These are phyloP conservation scores for Yarrowia deformans DNA, from an alignment of 805 yeast species.

Conservation along the genomic window DNA sequence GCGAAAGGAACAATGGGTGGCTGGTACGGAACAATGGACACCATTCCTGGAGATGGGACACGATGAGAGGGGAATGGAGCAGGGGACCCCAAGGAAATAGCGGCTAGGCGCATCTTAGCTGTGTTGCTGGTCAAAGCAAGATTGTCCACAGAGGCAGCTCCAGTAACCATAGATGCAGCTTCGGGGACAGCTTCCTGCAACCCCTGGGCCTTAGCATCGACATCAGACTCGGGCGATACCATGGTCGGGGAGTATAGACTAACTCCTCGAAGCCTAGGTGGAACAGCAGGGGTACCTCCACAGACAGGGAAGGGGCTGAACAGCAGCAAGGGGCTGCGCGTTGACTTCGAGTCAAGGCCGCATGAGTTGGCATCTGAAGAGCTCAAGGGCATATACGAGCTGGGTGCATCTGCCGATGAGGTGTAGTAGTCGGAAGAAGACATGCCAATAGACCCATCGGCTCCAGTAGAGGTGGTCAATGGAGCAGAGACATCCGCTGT, in stretches of 20 bases:
- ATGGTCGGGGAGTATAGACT: conserved; percentile 9
- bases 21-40: conserved; percentile 15
- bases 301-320: neutral
- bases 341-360: conserved; percentile 1
- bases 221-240: conserved; percentile 15
- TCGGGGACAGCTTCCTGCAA: neutral
- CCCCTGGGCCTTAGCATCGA: neutral
- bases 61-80: conserved; percentile 21
- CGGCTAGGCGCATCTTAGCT: neutral
- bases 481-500: neutral
- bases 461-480: conserved; percentile 2
- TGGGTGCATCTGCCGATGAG: conserved; percentile 1
- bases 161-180: neutral
- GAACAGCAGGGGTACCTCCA: neutral
- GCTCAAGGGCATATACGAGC: neutral
- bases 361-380: neutral
- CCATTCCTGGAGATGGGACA: neutral
- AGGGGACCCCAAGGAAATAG: conserved; percentile 1
- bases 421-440: conserved; percentile 10
- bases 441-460: neutral
- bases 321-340: neutral
- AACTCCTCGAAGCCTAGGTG: conserved; percentile 2
- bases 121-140: neutral
- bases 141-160: conserved; percentile 1
- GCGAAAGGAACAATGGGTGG: neutral